Evolutionary conservation across 805 yeast genomes (phyloP).

Genomic region (Candida peoriensis): DNA sequence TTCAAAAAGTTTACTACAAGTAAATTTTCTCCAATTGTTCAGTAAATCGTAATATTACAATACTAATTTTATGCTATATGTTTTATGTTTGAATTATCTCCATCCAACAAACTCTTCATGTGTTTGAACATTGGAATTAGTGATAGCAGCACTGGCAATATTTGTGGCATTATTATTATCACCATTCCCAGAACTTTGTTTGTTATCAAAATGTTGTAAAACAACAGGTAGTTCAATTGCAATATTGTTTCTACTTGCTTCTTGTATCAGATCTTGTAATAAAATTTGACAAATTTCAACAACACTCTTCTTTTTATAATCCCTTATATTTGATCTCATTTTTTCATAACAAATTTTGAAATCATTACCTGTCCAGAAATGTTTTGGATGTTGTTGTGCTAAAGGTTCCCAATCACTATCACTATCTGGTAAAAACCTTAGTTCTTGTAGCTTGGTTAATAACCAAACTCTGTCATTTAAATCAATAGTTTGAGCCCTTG

Average conservation of each 20-base stretch:
- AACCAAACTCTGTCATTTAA: constrained; percentile 47
- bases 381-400: constrained; percentile 40
- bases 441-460: constrained; percentile 39
- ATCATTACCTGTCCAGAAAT: constrained; percentile 56
- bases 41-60: too few relatives aligned
- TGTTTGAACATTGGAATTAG: constrained; percentile 6
- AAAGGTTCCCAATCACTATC: constrained; percentile 52
- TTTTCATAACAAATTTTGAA: constrained; percentile 57
- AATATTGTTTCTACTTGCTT: constrained; percentile 13
- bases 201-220: constrained; percentile 10
- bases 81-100: too few relatives aligned
- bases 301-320: constrained; percentile 35
- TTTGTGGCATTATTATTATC: constrained; percentile 6
- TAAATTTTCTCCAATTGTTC: too few relatives aligned
- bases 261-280: constrained; percentile 19
- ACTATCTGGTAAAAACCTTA: constrained; percentile 36
- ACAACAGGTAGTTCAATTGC: constrained; percentile 20
- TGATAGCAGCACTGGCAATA: constrained; percentile 16
- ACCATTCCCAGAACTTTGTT: constrained; percentile 1
- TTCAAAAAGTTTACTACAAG: constrained; percentile 1
- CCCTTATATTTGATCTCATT: constrained; percentile 48
- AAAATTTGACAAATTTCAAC: constrained; percentile 28
- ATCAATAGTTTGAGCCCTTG: constrained; percentile 39
- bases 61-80: too few relatives aligned
- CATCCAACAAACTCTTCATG: constrained; percentile 7